Base-by-base conservation (phyloP, 164 flowering plant genomes). In the Vitis cinerea region DNA sequence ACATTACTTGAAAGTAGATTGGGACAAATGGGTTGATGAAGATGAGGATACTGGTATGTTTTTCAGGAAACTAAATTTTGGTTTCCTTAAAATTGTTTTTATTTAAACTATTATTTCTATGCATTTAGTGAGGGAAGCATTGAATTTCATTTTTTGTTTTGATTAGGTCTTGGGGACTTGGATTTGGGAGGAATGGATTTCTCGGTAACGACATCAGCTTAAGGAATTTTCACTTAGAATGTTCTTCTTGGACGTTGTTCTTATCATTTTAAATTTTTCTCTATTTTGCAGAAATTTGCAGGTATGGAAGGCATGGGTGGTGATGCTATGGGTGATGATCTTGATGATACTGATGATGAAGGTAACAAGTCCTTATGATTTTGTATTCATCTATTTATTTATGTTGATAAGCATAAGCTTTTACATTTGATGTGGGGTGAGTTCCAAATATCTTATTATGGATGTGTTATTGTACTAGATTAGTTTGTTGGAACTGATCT, bases 1-100 rank as follows among this genome's bases (percentile, higher is more conserved):
- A 14, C 89, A 86, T 71, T 91, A 79, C 60, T 78, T 93, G 64
- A 93, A 93, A 83, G 91, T 93, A 60, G 98, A 93, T 71, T 93
- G 98, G 98, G 97, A 93, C 79, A 93, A 91, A 71, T 93, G 97
- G 98, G 98, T 77, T n/a, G 97, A 93, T 85, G 97, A 91, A 74
- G 98, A 93, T 74, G 95, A 91, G 4, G 98, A 86, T 12, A 64
- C 29, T 66, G 88, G 88, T 88, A 62, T 65, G 63, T 29, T 47
- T 63, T 59, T 68, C 10, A n/a, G 7, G 27, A 11, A 23, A 11
- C 17, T 37, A 8, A 14, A 14, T 17, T 29, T 19, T 30, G n/a
- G 14, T 31, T 47, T 61, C 61, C 29, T 17, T 4, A 13, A 14
- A 9, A 27, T 8, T 65, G 51, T 50, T 65, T 54, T 12, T 10